Evolutionary conservation across 176 grass and related monocot species (phyloP).

Genomic region (Juncus inflexus): DNA sequence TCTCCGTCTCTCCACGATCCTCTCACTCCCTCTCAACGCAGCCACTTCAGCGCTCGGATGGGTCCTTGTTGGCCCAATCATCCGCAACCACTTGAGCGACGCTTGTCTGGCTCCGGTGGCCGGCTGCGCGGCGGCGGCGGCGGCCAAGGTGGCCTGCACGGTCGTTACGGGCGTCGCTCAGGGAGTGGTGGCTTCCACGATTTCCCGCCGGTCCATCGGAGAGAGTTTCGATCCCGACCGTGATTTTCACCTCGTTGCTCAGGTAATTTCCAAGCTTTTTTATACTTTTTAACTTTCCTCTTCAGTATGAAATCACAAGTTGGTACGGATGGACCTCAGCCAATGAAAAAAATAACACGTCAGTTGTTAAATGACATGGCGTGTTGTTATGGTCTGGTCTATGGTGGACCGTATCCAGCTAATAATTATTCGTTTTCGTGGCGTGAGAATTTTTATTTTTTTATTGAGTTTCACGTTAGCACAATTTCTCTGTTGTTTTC

Average conservation of each 20-base stretch:
- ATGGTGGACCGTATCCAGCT: neutral
- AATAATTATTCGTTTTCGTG: no score
- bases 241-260: constrained; percentile 43
- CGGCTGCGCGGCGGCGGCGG: constrained; percentile 3
- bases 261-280: constrained; percentile 31
- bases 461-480: neutral
- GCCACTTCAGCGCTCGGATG: constrained; percentile 28
- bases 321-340: neutral
- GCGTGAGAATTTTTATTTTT: neutral
- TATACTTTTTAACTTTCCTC: constrained; percentile 7
- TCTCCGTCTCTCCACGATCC: constrained; percentile 39
- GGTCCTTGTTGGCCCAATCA: constrained; percentile 26
- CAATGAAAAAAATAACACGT: no score
- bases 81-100: constrained; percentile 17
- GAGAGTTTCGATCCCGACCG: constrained; percentile 44
- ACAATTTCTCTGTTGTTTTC: no score
- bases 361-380: neutral
- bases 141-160: constrained; percentile 16
- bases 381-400: neutral
- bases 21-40: constrained; percentile 52
- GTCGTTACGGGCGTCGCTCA: constrained; percentile 36
- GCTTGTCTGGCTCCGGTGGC: constrained; percentile 11
- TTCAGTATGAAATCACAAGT: neutral
- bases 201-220: constrained; percentile 40
- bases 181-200: constrained; percentile 52